These are phyloP conservation scores for Didymella glomerata DNA, from an alignment of 2,329 filamentous ascomycete species.

Conservation along the genomic window DNA sequence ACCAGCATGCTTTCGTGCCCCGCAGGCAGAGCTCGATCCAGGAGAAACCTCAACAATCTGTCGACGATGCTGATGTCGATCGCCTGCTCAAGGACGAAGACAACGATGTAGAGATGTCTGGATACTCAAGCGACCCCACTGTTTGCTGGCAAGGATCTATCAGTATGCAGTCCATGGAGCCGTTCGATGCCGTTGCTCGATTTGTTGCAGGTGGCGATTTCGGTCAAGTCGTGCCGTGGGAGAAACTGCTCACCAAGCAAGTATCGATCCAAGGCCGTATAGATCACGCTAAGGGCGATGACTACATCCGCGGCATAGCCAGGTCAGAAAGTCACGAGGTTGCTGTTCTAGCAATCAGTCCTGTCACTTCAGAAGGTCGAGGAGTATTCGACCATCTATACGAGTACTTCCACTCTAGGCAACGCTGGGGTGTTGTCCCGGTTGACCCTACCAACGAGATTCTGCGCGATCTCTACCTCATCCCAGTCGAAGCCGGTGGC, in stretches of 20 bases:
- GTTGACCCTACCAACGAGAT: constrained; percentile 69
- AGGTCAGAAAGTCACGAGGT: constrained; percentile 86
- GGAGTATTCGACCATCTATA: constrained; percentile 77
- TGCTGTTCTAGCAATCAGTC: constrained; percentile 76
- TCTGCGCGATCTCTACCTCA: constrained; percentile 89
- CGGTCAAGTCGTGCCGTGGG: constrained; percentile 72
- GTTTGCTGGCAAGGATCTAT: constrained; percentile 62
- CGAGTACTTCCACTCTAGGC: constrained; percentile 83
- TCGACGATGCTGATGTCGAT: constrained; percentile 88
- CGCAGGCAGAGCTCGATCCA: constrained; percentile 61
- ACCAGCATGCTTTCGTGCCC: constrained; percentile 56
- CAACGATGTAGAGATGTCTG: constrained; percentile 81
- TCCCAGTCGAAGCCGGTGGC: constrained; percentile 80
- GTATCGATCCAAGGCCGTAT: constrained; percentile 82
- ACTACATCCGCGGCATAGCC: constrained; percentile 87
- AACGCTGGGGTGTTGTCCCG: constrained; percentile 82
- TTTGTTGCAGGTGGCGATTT: constrained; percentile 87
- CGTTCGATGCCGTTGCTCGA: constrained; percentile 79
- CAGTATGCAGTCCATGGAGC: constrained; percentile 77
- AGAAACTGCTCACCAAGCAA: constrained; percentile 73
- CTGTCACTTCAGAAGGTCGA: constrained; percentile 66
- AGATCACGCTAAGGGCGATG: constrained; percentile 80
- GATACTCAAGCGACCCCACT: constrained; percentile 72
- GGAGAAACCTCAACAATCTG: constrained; percentile 62
- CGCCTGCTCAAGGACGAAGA: constrained; percentile 84